Evolutionary conservation across 2,329 filamentous ascomycete species (phyloP), one percentile per base, ranked within the genome.

Genomic region (Malbranchea cinnamomea): DNA sequence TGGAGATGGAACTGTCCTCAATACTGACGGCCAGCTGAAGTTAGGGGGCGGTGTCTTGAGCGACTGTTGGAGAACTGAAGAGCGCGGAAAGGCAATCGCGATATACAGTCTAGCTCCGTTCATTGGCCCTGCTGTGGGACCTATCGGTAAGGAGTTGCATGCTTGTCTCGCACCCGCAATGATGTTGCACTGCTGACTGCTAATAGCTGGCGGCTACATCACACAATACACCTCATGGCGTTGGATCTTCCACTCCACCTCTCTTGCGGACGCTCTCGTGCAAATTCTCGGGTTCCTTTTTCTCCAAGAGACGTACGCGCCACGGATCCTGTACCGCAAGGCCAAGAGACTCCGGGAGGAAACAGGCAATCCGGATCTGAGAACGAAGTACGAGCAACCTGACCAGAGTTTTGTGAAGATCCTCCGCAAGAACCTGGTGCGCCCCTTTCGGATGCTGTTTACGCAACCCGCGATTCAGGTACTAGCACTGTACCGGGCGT

Each of bases 181-280:
- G 26, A 12, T 17, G 20, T 2, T 32, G 35, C 30, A 12, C 28
- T 31, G 22, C 16, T 9, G 6, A 18, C 10, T 15, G 4, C 25
- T n/a, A n/a, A 28, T 34, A 38, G 64, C 65, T 0, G 74, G 74
- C 6, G 74, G 70, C 0, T 79, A 73, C 45, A 71, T 80, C 14
- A 62, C 71, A 0, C 54, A 75, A 41, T 37, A 67, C 57, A 69
- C 65, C 5, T 71, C 65, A 1, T 83, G 78, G 78, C 65, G 76
- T 22, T 83, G 78, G 78, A 68, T 71, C 5, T 83, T 82, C 54
- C 79, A 68, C 53, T 61, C 70, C 0, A 77, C 73, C 1, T 69
- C 71, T 1, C 74, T 81, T 33, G 59, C 59, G 14, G 70, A 72
- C 33, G 74, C 61, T 2, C 35, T 69, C 8, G 67, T 82, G 29